Conservation (phyloP, 176 grass and related monocot genomes). For the Cymbopogon citratus region DNA sequence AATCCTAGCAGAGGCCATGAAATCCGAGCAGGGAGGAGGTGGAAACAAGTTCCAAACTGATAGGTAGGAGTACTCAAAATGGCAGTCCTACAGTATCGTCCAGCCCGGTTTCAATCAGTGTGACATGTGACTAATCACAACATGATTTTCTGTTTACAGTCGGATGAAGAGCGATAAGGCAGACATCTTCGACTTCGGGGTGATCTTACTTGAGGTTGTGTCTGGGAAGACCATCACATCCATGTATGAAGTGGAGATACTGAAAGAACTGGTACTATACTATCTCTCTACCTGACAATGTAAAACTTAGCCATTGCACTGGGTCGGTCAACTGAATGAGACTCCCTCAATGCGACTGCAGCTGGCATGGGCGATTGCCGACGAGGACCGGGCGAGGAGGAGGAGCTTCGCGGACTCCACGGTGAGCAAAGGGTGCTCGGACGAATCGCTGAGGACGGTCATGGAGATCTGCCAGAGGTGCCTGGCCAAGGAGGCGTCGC, state of each 20-base stretch:
- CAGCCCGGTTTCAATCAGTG: not conserved
- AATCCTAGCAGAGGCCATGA: conserved; percentile 54
- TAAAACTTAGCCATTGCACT: not conserved
- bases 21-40: conserved; percentile 35
- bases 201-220: conserved; percentile 82
- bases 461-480: conserved; percentile 89
- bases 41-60: conserved; percentile 47
- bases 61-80: conserved; percentile 34
- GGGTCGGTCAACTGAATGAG: conserved; percentile 13
- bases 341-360: conserved; percentile 2
- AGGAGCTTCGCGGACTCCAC: conserved; percentile 58
- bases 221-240: conserved; percentile 79
- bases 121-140: not conserved
- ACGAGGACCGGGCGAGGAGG: conserved; percentile 54
- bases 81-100: not conserved
- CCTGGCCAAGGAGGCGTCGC: conserved; percentile 64
- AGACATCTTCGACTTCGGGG: conserved; percentile 79
- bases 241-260: conserved; percentile 67
- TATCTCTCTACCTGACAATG: not conserved
- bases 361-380: conserved; percentile 62
- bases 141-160: conserved; percentile 28
- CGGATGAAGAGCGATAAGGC: conserved; percentile 48
- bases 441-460: conserved; percentile 76
- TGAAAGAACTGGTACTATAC: conserved; percentile 66
- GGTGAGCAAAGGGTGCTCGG: conserved; percentile 57